A percentile compares a stretch with the other conserved stretches of the same genome.
These are phyloP conservation scores for Conoideocrella luteorostrata DNA, from an alignment of 2,329 filamentous ascomycete species.

Conservation along the genomic window DNA sequence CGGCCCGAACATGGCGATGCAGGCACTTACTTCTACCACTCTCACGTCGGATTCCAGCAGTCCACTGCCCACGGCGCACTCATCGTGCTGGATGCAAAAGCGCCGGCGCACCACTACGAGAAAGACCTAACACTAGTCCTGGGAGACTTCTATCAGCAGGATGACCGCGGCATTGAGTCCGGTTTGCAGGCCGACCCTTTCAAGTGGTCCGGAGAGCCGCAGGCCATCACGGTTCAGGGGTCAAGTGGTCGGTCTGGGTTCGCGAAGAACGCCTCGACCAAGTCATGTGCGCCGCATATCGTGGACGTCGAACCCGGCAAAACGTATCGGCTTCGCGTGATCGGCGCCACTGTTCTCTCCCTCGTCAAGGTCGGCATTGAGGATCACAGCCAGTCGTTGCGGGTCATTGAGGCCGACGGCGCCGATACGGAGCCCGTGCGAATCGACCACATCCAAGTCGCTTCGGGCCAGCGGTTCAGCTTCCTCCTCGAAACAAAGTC, in stretches of 20 bases:
- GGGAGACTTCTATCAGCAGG: slow-evolving; percentile 50
- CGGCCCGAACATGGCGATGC: slow-evolving; percentile 43
- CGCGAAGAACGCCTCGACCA: not conserved
- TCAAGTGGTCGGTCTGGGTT: slow-evolving; percentile 2
- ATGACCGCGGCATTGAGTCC: slow-evolving; percentile 43
- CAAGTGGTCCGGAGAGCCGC: slow-evolving; percentile 52
- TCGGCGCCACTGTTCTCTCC: slow-evolving; percentile 51
- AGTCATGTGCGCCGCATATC: slow-evolving; percentile 31
- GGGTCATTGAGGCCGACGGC: slow-evolving; percentile 55
- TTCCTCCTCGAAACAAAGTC: slow-evolving; percentile 48
- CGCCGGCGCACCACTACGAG: slow-evolving; percentile 51
- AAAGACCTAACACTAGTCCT: slow-evolving; percentile 51
- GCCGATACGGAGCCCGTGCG: slow-evolving; percentile 42
- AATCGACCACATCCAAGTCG: slow-evolving; percentile 47
- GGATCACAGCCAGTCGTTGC: slow-evolving; percentile 45
- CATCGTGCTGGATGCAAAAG: slow-evolving; percentile 44
- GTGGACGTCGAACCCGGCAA: slow-evolving; percentile 53
- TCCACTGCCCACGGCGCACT: slow-evolving; percentile 50
- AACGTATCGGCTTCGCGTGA: slow-evolving; percentile 55
- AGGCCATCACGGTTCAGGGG: slow-evolving; percentile 18
- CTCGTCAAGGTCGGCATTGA: slow-evolving; percentile 49
- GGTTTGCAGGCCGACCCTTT: slow-evolving; percentile 45
- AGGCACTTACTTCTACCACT: slow-evolving; percentile 63
- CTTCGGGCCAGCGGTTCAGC: slow-evolving; percentile 55
- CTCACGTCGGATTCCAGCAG: slow-evolving; percentile 57